Evolutionary conservation across 805 yeast species (phyloP).

Genomic region (Lipomyces kockii): DNA sequence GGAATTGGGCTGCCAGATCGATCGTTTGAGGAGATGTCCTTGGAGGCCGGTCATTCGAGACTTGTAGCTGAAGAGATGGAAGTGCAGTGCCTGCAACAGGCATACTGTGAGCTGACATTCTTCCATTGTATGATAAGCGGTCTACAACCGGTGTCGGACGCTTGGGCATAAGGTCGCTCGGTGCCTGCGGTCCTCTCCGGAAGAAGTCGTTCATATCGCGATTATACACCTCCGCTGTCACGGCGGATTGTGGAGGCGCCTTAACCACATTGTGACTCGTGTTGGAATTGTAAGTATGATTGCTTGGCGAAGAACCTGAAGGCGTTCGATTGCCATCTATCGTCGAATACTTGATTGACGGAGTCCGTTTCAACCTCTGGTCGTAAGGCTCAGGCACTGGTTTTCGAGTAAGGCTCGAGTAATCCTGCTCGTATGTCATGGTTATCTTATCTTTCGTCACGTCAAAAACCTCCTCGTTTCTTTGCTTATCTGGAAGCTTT

Average conservation of each 20-base stretch:
- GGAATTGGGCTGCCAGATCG: slow-evolving; percentile 14
- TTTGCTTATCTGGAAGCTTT: neutral
- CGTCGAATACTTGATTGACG: neutral
- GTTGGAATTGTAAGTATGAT: slow-evolving; percentile 29
- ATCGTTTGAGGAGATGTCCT: slow-evolving; percentile 10
- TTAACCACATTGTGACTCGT: slow-evolving; percentile 8
- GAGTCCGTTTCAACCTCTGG: neutral
- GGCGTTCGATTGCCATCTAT: slow-evolving; percentile 15
- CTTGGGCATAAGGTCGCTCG: slow-evolving; percentile 27
- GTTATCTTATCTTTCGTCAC: neutral
- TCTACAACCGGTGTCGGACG: slow-evolving; percentile 29
- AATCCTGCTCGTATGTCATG: slow-evolving; percentile 8
- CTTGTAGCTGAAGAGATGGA: slow-evolving; percentile 8
- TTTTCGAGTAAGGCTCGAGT: neutral
- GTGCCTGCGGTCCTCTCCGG: slow-evolving; percentile 21
- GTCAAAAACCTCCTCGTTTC: neutral
- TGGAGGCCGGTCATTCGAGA: neutral
- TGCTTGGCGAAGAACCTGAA: slow-evolving; percentile 11
- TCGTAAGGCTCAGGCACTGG: neutral
- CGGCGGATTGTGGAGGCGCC: slow-evolving; percentile 11
- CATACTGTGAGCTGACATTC: slow-evolving; percentile 25
- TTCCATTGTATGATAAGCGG: slow-evolving; percentile 21
- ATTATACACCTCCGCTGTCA: slow-evolving; percentile 33
- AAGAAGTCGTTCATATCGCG: slow-evolving; percentile 44
- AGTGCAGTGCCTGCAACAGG: slow-evolving; percentile 22